phyloP scores from a whole-genome alignment of 371 early-diverging fungal species.

The Rhizopus arrhizus region DNA sequence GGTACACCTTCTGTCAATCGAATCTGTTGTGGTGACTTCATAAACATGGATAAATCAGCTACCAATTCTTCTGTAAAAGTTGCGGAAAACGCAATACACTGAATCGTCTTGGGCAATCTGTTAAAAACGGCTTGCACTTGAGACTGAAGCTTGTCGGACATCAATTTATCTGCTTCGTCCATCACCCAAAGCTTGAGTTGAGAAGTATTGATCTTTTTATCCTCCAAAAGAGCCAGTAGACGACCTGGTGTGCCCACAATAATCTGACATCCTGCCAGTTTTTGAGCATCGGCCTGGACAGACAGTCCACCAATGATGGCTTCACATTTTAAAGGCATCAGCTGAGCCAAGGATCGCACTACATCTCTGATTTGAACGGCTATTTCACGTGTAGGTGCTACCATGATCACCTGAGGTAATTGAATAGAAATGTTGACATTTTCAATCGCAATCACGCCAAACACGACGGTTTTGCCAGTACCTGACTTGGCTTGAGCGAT shows the following conservation, averaged over 20 bases:
- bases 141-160: conserved; percentile 52
- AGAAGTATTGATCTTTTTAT: conserved; percentile 61
- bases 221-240: conserved; percentile 76
- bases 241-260: conserved; percentile 94
- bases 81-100: conserved; percentile 65
- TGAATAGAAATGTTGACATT: conserved; percentile 50
- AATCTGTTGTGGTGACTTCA: conserved; percentile 56
- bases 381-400: conserved; percentile 92
- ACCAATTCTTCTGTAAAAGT: conserved; percentile 61
- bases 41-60: conserved; percentile 34
- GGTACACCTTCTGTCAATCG: conserved; percentile 64
- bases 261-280: conserved; percentile 70
- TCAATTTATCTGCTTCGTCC: conserved; percentile 96
- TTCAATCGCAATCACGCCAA: conserved; percentile 89
- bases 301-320: conserved; percentile 89
- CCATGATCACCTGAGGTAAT: conserved; percentile 65
- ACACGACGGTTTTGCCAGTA: conserved; percentile 96
- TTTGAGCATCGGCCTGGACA: conserved; percentile 67
- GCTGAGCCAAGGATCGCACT: conserved; percentile 51
- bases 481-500: conserved; percentile 96
- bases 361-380: conserved; percentile 89
- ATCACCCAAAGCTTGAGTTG: conserved; percentile 83
- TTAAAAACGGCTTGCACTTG: conserved; percentile 40
- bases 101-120: conserved; percentile 43
- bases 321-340: conserved; percentile 67